Conservation (phyloP, 768 basidiomycete genomes). For the Daedalea quercina region DNA sequence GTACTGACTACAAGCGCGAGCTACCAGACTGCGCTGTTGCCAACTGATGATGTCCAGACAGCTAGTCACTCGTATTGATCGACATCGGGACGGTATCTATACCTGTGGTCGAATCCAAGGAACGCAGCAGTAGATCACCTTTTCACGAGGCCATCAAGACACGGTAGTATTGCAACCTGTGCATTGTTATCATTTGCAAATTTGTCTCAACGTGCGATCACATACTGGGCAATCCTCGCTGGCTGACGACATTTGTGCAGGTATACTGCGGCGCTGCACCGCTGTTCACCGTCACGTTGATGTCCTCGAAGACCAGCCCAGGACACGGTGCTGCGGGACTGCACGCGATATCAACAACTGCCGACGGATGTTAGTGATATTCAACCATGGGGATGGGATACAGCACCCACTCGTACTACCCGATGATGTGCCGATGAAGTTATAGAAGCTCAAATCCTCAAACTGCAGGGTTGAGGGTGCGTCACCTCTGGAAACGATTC, state of each 20-base stretch:
- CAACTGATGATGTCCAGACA: too few relatives aligned
- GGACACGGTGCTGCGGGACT: conserved; percentile 40
- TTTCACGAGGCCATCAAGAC: too few relatives aligned
- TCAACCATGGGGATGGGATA: neutral
- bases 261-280: conserved; percentile 31
- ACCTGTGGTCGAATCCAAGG: too few relatives aligned
- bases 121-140: too few relatives aligned
- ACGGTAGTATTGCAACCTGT: too few relatives aligned
- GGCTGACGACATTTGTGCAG: conserved; percentile 39
- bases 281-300: conserved; percentile 28
- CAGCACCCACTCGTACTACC: conserved; percentile 13
- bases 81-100: neutral
- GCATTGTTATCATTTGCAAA: neutral
- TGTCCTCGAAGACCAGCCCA: conserved; percentile 32
- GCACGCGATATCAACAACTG: conserved; percentile 45
- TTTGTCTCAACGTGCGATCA: neutral
- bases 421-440: conserved; percentile 41
- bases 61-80: neutral
- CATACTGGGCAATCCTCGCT: conserved; percentile 15
- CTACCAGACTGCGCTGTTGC: too few relatives aligned
- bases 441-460: conserved; percentile 36
- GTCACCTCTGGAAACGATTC: conserved; percentile 3
- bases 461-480: conserved; percentile 37
- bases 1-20: too few relatives aligned
- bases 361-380: neutral